These are phyloP conservation scores for Alternaria sp. DNA, from an alignment of 2,329 filamentous ascomycete species.

Conservation along the genomic window DNA sequence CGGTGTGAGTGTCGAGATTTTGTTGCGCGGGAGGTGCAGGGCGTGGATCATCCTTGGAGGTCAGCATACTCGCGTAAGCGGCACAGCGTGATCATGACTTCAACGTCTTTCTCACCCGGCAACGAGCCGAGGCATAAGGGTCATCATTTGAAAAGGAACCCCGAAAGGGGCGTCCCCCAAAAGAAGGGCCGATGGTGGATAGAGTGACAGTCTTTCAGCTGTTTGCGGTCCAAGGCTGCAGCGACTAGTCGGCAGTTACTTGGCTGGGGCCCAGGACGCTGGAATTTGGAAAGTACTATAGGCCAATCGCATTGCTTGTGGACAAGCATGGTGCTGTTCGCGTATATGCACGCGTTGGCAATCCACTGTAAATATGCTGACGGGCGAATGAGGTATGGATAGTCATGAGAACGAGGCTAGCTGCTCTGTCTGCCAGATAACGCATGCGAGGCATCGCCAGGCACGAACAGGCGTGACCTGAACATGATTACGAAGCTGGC, in stretches of 20 bases:
- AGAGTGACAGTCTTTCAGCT: background rate
- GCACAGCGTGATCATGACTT: background rate
- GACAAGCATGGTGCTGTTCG: background rate
- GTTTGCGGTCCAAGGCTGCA: constrained; percentile 1
- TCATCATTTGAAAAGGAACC: background rate
- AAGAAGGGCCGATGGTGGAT: constrained; percentile 5
- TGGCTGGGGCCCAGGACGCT: background rate
- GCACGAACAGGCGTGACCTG: background rate
- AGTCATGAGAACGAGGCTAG: background rate
- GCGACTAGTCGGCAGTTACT: background rate
- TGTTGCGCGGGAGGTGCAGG: background rate
- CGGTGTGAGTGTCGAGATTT: background rate
- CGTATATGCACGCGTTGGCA: constrained; percentile 2
- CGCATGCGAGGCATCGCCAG: background rate
- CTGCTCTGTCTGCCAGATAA: background rate
- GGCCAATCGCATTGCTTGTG: background rate
- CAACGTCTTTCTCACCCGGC: constrained; percentile 1
- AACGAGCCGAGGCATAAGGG: constrained; percentile 1
- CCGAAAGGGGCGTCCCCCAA: background rate
- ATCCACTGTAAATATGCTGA: background rate
- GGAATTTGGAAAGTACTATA: background rate
- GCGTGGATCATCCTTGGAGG: constrained; percentile 1
- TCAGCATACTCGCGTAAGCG: constrained; percentile 2
- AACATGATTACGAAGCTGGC: constrained; percentile 1
- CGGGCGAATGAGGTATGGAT: background rate